Evolutionary conservation across 2,329 filamentous ascomycete species (phyloP).

Genomic region (Fusarium cyanostomum): DNA sequence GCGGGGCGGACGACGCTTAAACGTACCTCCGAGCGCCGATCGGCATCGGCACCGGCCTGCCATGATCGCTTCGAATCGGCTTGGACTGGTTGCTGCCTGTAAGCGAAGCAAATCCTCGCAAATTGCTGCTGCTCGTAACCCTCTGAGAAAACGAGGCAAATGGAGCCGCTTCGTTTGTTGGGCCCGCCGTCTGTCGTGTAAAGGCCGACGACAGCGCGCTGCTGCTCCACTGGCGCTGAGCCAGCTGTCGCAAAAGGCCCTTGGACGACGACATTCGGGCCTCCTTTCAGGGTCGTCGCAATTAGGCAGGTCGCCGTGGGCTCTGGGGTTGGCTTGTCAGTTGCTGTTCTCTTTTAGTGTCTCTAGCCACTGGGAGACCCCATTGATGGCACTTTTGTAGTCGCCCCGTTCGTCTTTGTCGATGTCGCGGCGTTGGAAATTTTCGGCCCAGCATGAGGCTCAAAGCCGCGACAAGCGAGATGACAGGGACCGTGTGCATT

Average conservation of each 20-base stretch:
- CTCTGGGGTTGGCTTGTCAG: slow-evolving; percentile 21
- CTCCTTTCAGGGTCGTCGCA: slow-evolving; percentile 30
- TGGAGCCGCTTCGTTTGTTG: neutral
- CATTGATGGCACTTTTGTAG: slow-evolving; percentile 44
- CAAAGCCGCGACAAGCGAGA: slow-evolving; percentile 40
- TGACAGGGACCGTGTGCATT: slow-evolving; percentile 32
- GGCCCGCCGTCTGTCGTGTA: slow-evolving; percentile 27
- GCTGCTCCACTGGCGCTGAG: slow-evolving; percentile 39
- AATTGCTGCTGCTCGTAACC: slow-evolving; percentile 8
- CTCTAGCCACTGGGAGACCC: slow-evolving; percentile 27
- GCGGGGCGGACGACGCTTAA: slow-evolving; percentile 21
- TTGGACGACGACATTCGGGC: slow-evolving; percentile 41
- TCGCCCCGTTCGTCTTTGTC: slow-evolving; percentile 20
- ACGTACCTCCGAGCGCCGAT: slow-evolving; percentile 43
- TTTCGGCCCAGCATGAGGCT: slow-evolving; percentile 35
- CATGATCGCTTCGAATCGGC: slow-evolving; percentile 30
- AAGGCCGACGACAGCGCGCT: slow-evolving; percentile 35
- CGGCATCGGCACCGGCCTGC: slow-evolving; percentile 13
- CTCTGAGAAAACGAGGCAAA: slow-evolving; percentile 1
- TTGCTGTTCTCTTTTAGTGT: slow-evolving; percentile 16
- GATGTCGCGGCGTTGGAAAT: slow-evolving; percentile 31
- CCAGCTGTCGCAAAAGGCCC: slow-evolving; percentile 44
- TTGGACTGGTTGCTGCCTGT: slow-evolving; percentile 9
- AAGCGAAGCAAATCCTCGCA: slow-evolving; percentile 23
- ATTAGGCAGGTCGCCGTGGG: slow-evolving; percentile 38